These are phyloP conservation scores for Fusarium concolor DNA, from an alignment of 2,329 filamentous ascomycete genomes.

Conservation along the genomic window DNA sequence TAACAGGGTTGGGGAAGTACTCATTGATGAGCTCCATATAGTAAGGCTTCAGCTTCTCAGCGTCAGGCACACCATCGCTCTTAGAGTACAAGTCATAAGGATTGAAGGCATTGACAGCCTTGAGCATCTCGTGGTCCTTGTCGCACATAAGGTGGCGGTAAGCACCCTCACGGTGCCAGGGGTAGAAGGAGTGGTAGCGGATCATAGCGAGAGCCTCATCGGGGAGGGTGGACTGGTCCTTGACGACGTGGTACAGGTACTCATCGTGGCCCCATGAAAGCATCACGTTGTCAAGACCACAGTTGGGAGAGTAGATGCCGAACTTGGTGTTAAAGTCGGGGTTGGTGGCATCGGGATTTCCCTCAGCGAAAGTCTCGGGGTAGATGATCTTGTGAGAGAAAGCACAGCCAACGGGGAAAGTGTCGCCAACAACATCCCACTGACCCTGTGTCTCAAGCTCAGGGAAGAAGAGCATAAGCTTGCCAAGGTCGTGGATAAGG, in stretches of 20 bases:
- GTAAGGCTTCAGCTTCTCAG: constrained; percentile 77
- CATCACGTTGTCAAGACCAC: constrained; percentile 89
- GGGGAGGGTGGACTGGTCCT: constrained; percentile 82
- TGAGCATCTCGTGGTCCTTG: constrained; percentile 82
- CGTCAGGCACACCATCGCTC: constrained; percentile 81
- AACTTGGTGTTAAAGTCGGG: constrained; percentile 78
- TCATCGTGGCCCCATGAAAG: constrained; percentile 92
- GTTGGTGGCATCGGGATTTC: constrained; percentile 80
- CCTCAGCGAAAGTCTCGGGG: constrained; percentile 74
- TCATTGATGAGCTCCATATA: constrained; percentile 58
- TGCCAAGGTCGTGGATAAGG: constrained; percentile 83
- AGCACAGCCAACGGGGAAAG: constrained; percentile 81
- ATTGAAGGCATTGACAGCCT: constrained; percentile 87
- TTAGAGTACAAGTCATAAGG: constrained; percentile 94
- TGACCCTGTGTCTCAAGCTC: constrained; percentile 75
- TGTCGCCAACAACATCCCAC: constrained; percentile 94
- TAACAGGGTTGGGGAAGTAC: constrained; percentile 55
- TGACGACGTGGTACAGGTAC: constrained; percentile 87
- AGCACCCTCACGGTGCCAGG: constrained; percentile 86
- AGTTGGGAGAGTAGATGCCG: constrained; percentile 83
- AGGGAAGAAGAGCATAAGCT: constrained; percentile 83
- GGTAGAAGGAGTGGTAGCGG: constrained; percentile 91
- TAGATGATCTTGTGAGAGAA: constrained; percentile 85
- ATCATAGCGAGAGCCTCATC: constrained; percentile 91
- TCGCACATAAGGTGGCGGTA: constrained; percentile 87